Base-by-base conservation (phyloP, 208 protist species). In the Crithidia mellificae region DNA sequence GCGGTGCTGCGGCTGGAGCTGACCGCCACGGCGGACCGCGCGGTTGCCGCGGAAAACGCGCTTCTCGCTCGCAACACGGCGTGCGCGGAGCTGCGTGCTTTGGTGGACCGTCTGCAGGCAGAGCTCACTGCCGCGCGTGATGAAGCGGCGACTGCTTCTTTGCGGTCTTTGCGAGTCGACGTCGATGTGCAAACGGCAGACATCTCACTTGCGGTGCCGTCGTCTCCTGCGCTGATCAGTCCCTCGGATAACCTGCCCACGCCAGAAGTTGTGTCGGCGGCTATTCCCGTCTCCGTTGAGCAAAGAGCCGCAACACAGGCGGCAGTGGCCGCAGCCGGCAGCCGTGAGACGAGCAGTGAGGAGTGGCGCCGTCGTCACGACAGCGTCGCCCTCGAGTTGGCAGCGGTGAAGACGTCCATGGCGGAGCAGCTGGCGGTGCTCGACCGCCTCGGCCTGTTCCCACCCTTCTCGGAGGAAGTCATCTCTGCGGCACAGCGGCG, bases 391-490 rank as follows among this genome's bases (percentile, higher is more conserved):
- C 51, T 47, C 32, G 75, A 89, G 63, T 69, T 93, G 46, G 69
- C 74, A 0, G 57, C 17, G 7, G 68, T 77, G 41, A 93, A 90
- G 77, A 38, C 52, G 7, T 29, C 54, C n/a, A 55, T 86, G 52
- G 84, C 81, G 4, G 81, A 91, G 64, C 84, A 90, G 65, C 63
- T 79, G 22, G 70, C 83, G 15, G 79, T 91, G 25, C 51, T 93
- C 38, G 88, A 93, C 51, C 74, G 82, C 22, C 74, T 93, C 17
- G 83, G 83, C 4, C 46, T 91, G 19, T 51, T 27, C n/a, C 72
- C 77, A 36, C 88, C 88, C 17, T 90, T 80, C 54, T 63, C 74
- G 3, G 71, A 77, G 44, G 63, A 55, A 20, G 22, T 51, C 6
- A 32, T 80, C 30, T 2, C 47, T 43, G 69, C 76, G 7, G 63